Base-by-base conservation (phyloP, 164 flowering plant species). In the Vitis cinerea region DNA sequence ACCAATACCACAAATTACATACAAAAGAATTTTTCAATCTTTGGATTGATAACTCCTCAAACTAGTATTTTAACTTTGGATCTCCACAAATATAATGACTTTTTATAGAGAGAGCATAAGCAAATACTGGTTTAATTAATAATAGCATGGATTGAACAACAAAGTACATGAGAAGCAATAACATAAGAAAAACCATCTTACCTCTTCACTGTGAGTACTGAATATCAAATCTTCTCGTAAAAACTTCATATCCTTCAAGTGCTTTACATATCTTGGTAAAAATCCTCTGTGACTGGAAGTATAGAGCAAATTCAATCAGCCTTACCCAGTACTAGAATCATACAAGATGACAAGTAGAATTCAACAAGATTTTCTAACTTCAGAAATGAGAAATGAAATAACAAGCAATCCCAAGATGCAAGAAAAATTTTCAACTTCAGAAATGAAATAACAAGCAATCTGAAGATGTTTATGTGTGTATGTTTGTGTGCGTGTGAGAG, bases 151-250 rank as follows among this genome's bases (percentile, higher is more conserved):
- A 37, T 3, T 3, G 44, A 37, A 37, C 44, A 37, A 37, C 44
- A 16, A 57, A 17, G 1, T 8, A 56, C 1, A n/a, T 56, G 31
- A 50, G 8, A 59, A 69, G 11, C 19, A 57, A 14, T 12, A 60
- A 8, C 50, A 54, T 2, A 49, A 61, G 44, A 73, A 44, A 6
- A 55, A 57, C 5, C 29, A 57, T 59, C 12, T 59, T 84, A 90
- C 99, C 98, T 95, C 87, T 73, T 89, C 93, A 67, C 98, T 96
- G 80, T 91, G 98, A 70, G 85, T 81, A 65, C 95, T 88, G 74
- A 91, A 89, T 69, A 96, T 64, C 81, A 96, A 74, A 75, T 96
- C 98, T 76, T 96, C 99, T 67, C 93, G 83, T 64, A 96, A 71
- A 75, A 96, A 91, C 47, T 82, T 84, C 74, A 90, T 85, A 53